Evolutionary conservation across 2,329 filamentous ascomycete species (phyloP), one percentile per base, ranked within the genome.

Genomic region (Curvularia spicifera): DNA sequence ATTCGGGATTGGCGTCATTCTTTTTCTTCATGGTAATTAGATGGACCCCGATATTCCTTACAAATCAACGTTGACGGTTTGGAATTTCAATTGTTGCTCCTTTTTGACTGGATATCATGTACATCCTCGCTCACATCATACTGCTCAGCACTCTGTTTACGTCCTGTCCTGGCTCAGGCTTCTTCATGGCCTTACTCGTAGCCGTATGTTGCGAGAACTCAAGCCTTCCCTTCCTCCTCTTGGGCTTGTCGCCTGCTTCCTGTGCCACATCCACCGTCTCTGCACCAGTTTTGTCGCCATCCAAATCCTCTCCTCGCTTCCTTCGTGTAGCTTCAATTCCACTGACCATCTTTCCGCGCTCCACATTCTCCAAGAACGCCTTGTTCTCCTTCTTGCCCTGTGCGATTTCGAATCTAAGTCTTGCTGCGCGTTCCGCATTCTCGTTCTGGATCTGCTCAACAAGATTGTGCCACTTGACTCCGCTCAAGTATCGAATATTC

Each of bases 391-490:
- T 87, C 58, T 87, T 88, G 46, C 89, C 86, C 80, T 88, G 88
- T 70, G 85, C 84, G 65, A 95, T 90, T 78, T 95, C 91, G 12
- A 90, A 89, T 57, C 90, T 81, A 84, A 95, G 86, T 69, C 91
- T 84, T 69, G 88, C 89, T 53, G 87, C 84, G 57, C 91, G 81
- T 78, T 94, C 91, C 5, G 91, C 91, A 73, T 93, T 91, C 80
- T 96, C 91, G 28, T 89, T 85, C 40, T 89, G 84, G 66, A 94
- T 93, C 78, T 93, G 89, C 75, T 91, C 89, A 56, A 89, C 92
- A 63, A 85, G 68, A 67, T 84, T 78, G 47, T 77, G 81, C 91
- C 91, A 96, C 77, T 94, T 95, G 80, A 95, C 94, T 1, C 90
- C 91, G 63, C 86, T 89, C 61, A 96, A 79, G 71, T 96, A 96